Evolutionary conservation across 2,329 filamentous ascomycete genomes (phyloP).

Genomic region (Fusarium humuli): DNA sequence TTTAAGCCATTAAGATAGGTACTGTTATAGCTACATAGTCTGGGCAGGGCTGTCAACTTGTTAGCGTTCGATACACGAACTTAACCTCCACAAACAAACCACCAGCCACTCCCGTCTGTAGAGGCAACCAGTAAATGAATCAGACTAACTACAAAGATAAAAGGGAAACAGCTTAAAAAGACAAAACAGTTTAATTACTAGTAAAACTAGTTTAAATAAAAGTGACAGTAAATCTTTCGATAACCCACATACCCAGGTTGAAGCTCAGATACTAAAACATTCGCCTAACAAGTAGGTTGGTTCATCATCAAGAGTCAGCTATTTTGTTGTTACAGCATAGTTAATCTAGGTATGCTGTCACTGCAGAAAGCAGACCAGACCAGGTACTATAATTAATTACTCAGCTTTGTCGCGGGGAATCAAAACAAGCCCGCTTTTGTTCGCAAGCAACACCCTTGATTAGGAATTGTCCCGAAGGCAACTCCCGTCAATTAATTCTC

Average conservation of each 20-base stretch:
- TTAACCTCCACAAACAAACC: constrained; percentile 26
- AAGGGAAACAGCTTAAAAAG: constrained; percentile 1
- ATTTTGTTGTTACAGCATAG: background rate
- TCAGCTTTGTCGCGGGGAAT: constrained; percentile 7
- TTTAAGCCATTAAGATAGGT: background rate
- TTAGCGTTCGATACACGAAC: constrained; percentile 26
- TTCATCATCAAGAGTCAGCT: constrained; percentile 1
- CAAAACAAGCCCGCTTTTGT: constrained; percentile 18
- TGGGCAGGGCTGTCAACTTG: constrained; percentile 4
- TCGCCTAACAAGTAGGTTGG: constrained; percentile 8
- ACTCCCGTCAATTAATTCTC: constrained; percentile 20
- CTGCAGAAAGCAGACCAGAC: background rate
- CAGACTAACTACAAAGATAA: background rate
- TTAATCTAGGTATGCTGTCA: background rate
- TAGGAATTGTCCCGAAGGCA: constrained; percentile 26
- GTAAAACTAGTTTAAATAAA: constrained; percentile 7
- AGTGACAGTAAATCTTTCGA: constrained; percentile 20
- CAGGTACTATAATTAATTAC: background rate
- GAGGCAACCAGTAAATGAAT: background rate
- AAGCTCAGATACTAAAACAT: constrained; percentile 20
- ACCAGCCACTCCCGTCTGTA: constrained; percentile 33
- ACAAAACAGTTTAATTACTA: background rate
- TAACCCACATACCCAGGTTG: constrained; percentile 18
- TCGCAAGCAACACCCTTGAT: constrained; percentile 40
- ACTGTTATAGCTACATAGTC: background rate